These are phyloP conservation scores for Blastocystis sp. DNA, from an alignment of 352 stramenopile genomes.

Conservation along the genomic window DNA sequence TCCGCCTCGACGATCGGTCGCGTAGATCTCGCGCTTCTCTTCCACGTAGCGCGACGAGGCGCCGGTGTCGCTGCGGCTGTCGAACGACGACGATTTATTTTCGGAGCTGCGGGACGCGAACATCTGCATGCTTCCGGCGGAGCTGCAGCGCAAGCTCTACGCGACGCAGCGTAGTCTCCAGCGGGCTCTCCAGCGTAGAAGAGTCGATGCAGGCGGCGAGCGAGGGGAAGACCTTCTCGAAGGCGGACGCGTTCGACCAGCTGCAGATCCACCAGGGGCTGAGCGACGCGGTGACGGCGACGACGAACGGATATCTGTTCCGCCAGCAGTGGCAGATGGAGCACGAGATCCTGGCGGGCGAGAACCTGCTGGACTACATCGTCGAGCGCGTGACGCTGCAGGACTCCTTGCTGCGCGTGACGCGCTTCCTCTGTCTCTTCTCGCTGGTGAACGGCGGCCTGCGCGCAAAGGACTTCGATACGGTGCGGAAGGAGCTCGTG, in stretches of 20 bases:
- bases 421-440: neutral
- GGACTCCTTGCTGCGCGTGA: neutral
- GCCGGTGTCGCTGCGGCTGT: neutral
- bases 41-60: neutral
- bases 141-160: constrained; percentile 13
- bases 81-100: constrained; percentile 23
- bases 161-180: neutral
- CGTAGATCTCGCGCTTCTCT: neutral
- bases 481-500: constrained; percentile 22
- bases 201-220: neutral
- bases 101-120: constrained; percentile 39
- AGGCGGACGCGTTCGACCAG: neutral
- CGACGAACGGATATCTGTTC: constrained; percentile 22
- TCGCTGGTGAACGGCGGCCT: constrained; percentile 34
- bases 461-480: neutral
- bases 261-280: constrained; percentile 29
- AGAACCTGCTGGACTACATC: constrained; percentile 27
- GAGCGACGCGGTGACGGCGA: neutral
- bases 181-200: neutral
- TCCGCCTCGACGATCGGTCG: neutral
- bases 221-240: neutral
- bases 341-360: neutral
- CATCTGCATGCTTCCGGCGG: constrained; percentile 9
- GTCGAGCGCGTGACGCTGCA: constrained; percentile 38
- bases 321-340: constrained; percentile 45